Evolutionary conservation across 1,284 basidiomycete species (phyloP).

Genomic region (Earliella scabrosa): DNA sequence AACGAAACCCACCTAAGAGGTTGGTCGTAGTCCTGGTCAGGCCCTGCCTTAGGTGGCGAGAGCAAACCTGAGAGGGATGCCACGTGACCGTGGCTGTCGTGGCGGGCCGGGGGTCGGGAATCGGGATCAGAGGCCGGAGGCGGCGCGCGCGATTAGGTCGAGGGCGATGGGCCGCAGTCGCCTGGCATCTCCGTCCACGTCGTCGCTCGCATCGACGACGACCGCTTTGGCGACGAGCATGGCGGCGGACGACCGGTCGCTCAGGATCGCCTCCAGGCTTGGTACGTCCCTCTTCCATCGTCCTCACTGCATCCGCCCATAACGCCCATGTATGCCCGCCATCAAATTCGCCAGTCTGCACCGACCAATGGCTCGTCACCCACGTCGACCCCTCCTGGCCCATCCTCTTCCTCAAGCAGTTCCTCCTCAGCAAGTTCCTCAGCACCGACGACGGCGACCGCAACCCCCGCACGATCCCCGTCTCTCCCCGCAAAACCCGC

Average conservation of each 20-base stretch:
- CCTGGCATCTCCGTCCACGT: no score
- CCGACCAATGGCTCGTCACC: conserved; percentile 75
- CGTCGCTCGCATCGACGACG: neutral
- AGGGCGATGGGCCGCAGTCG: no score
- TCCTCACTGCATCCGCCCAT: no score
- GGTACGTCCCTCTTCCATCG: conserved; percentile 41
- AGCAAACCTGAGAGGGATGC: no score
- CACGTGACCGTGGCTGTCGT: no score
- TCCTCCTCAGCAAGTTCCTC: conserved; percentile 59
- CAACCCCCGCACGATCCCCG: conserved; percentile 17
- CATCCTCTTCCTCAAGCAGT: conserved; percentile 62
- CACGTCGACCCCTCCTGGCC: conserved; percentile 62
- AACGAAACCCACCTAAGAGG: no score
- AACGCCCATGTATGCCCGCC: conserved; percentile 4
- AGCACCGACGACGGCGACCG: conserved; percentile 28
- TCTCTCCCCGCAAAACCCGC: conserved; percentile 20
- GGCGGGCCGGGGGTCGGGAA: no score
- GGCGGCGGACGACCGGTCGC: conserved; percentile 11
- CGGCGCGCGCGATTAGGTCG: no score
- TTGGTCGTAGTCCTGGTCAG: no score
- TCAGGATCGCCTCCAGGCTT: conserved; percentile 54
- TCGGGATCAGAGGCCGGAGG: no score
- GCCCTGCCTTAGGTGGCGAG: no score
- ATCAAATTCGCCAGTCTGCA: conserved; percentile 50
- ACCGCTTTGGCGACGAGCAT: neutral